These are phyloP conservation scores for Fusarium circinatum DNA, from an alignment of 2,329 filamentous ascomycete genomes.

Conservation along the genomic window DNA sequence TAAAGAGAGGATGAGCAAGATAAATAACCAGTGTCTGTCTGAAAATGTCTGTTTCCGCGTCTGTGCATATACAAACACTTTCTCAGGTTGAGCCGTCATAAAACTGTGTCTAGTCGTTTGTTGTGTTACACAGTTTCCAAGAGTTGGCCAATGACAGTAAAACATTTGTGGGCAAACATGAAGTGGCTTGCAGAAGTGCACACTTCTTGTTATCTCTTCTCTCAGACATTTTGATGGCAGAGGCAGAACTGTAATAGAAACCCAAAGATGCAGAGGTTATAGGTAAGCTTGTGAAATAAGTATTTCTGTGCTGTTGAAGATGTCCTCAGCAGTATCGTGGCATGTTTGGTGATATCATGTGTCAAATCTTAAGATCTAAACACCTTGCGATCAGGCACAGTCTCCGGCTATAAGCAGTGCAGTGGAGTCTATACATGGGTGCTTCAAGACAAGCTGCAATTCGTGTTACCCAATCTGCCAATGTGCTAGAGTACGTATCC, in stretches of 20 bases:
- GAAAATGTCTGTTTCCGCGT: neutral
- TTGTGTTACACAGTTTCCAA: neutral
- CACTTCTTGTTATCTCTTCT: neutral
- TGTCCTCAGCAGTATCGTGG: neutral
- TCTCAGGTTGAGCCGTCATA: neutral
- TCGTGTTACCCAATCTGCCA: neutral
- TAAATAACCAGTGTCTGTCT: neutral
- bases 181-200: neutral
- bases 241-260: too few species aligned
- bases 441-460: neutral
- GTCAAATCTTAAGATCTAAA: neutral
- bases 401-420: neutral
- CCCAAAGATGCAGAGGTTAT: rapidly evolving
- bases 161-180: neutral
- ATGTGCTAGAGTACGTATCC: too few species aligned
- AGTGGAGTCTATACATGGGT: neutral
- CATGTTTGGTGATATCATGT: too few species aligned
- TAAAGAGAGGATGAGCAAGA: too few species aligned
- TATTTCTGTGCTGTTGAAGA: neutral
- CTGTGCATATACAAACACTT: neutral
- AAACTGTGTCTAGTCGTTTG: neutral
- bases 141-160: neutral
- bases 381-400: neutral
- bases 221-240: too few species aligned
- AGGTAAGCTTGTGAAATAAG: too few species aligned